Conservation (phyloP, 2,329 filamentous ascomycete genomes). For the Diaporthe vaccinii region DNA sequence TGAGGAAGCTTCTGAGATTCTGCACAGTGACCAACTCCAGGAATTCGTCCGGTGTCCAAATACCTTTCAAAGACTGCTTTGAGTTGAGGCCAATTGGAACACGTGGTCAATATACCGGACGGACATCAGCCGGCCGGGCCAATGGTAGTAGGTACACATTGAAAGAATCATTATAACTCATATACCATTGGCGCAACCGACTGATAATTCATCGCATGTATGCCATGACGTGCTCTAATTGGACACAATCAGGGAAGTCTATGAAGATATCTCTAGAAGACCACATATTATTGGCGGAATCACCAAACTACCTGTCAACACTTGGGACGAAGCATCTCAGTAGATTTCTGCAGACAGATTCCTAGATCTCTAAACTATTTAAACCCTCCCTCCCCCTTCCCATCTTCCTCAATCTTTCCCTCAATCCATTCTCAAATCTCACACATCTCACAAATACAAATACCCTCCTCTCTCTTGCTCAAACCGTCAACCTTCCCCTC, state of each 20-base stretch:
- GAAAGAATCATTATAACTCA: neutral
- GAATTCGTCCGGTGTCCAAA: neutral
- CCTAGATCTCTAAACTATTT: neutral
- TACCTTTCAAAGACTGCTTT: neutral
- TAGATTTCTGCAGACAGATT: neutral
- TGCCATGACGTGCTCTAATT: neutral
- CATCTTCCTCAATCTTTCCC: neutral
- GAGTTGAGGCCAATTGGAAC: too few species aligned
- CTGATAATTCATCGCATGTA: neutral
- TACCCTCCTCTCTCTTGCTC: neutral
- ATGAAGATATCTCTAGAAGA: neutral
- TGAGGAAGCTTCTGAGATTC: rapidly evolving
- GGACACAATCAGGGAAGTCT: neutral
- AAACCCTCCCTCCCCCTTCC: neutral
- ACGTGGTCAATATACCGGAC: too few species aligned
- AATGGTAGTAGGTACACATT: too few species aligned
- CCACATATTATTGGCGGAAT: neutral
- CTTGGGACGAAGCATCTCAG: neutral
- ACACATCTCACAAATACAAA: neutral
- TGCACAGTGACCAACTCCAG: neutral
- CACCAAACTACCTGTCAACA: neutral
- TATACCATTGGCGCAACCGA: neutral
- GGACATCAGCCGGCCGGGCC: too few species aligned
- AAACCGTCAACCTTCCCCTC: neutral
- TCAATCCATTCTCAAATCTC: neutral